phyloP scores from a whole-genome alignment of 495 filamentous ascomycete genomes.

The Staphylotrichum longicolle region DNA sequence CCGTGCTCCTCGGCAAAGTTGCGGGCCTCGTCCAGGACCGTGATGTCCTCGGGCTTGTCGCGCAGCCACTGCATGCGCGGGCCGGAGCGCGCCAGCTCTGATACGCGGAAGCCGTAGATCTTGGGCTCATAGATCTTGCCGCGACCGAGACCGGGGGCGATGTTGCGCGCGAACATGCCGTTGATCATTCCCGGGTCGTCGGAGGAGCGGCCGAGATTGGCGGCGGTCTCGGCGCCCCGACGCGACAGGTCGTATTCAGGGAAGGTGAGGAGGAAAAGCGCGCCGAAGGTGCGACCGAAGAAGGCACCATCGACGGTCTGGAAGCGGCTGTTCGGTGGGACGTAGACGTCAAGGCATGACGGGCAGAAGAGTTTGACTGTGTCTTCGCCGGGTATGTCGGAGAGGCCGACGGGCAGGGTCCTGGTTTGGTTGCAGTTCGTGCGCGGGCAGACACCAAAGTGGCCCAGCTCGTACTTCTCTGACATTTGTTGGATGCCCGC shows the following conservation, averaged over 20 bases:
- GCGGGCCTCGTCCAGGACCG: conserved; percentile 76
- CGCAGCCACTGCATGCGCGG: conserved; percentile 97
- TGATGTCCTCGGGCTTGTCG: conserved; percentile 73
- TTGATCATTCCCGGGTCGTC: conserved; percentile 64
- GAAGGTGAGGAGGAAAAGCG: conserved; percentile 96
- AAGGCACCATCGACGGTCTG: conserved; percentile 98
- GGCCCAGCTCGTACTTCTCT: conserved; percentile 94
- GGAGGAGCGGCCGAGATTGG: conserved; percentile 38
- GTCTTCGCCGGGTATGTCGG: conserved; percentile 91
- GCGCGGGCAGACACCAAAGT: conserved; percentile 91
- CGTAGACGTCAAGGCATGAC: conserved; percentile 94
- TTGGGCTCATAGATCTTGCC: conserved; percentile 88
- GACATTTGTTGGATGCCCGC: conserved; percentile 98
- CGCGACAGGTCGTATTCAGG: conserved; percentile 81
- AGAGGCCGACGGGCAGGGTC: conserved; percentile 88
- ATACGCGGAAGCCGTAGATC: conserved; percentile 95
- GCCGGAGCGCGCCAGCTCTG: conserved; percentile 78
- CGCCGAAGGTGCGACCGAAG: conserved; percentile 92
- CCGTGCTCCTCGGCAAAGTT: conserved; percentile 51
- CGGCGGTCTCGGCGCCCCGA: conserved; percentile 46
- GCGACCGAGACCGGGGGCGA: conserved; percentile 80
- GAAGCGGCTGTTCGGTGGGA: conserved; percentile 93
- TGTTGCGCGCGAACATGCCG: conserved; percentile 76
- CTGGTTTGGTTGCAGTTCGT: conserved; percentile 83
- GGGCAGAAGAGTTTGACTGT: conserved; percentile 99